These are phyloP conservation scores for Misopates orontium DNA, from an alignment of 257 asterid species.

Conservation along the genomic window DNA sequence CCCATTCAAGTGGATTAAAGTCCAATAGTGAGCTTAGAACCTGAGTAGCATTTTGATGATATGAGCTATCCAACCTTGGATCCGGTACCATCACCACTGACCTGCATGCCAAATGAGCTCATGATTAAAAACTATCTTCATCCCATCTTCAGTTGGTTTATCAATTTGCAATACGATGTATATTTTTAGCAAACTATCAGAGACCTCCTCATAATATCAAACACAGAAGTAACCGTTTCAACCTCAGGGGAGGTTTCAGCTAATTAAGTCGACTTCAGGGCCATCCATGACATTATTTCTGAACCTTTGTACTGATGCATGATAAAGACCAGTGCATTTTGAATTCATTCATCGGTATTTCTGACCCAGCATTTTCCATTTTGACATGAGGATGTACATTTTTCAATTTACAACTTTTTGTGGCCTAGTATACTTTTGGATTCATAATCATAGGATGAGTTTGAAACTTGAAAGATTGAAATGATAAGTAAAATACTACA, in stretches of 20 bases:
- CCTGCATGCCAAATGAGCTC: conserved; percentile 50
- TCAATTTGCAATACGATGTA: too few relatives aligned
- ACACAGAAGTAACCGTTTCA: neutral
- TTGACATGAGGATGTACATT: too few relatives aligned
- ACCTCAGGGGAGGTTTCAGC: neutral
- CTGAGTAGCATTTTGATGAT: conserved; percentile 65
- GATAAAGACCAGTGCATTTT: too few relatives aligned
- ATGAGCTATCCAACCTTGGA: conserved; percentile 76
- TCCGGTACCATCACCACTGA: conserved; percentile 94
- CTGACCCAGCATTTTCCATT: too few relatives aligned
- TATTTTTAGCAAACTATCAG: too few relatives aligned
- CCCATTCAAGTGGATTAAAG: conserved; percentile 80
- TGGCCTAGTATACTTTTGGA: neutral
- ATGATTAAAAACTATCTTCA: conserved; percentile 9
- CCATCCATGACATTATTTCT: neutral
- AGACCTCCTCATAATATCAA: neutral
- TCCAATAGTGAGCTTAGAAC: conserved; percentile 74
- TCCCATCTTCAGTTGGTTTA: neutral
- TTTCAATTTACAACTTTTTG: too few relatives aligned
- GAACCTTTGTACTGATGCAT: too few relatives aligned
- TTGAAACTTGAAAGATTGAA: neutral
- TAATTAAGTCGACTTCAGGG: neutral
- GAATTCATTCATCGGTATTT: too few relatives aligned
- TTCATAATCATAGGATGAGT: conserved; percentile 10
- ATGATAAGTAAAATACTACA: neutral